These are phyloP conservation scores for Leishmania tarentolae DNA, from an alignment of 208 protist genomes.

Conservation along the genomic window DNA sequence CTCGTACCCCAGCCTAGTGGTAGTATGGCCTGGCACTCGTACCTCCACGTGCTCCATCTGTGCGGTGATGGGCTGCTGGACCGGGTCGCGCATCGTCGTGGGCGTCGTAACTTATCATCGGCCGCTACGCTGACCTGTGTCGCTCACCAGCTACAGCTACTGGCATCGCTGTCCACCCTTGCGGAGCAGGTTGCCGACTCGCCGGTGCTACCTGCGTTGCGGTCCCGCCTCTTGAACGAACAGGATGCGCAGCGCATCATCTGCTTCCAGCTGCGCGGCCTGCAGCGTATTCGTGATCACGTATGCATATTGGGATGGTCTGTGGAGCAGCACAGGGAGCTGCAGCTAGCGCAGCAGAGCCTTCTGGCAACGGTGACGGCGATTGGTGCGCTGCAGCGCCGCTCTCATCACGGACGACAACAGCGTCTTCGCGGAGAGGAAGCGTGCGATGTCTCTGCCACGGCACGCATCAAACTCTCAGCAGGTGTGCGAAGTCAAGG, in stretches of 20 bases:
- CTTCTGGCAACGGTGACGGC: not conserved
- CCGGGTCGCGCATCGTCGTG: slow-evolving; percentile 10
- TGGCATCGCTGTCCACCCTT: not conserved
- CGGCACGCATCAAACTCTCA: not conserved
- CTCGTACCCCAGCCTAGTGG: not conserved
- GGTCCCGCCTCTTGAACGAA: not conserved
- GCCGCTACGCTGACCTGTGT: slow-evolving; percentile 4
- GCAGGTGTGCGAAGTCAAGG: not conserved
- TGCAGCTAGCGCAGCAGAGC: slow-evolving; percentile 1
- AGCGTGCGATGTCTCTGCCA: not conserved
- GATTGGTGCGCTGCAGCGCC: slow-evolving; percentile 1
- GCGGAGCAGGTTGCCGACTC: not conserved
- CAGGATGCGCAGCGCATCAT: slow-evolving; percentile 10
- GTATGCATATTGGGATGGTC: slow-evolving; percentile 20
- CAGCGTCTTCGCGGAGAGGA: not conserved
- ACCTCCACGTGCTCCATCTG: slow-evolving; percentile 30
- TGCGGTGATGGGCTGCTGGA: slow-evolving; percentile 16
- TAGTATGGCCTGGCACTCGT: slow-evolving; percentile 12
- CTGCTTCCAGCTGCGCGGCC: slow-evolving; percentile 22
- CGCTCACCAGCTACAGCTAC: not conserved
- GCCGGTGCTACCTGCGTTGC: not conserved
- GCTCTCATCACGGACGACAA: not conserved
- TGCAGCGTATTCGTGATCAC: slow-evolving; percentile 10
- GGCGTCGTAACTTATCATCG: slow-evolving; percentile 16
- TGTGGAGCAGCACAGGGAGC: slow-evolving; percentile 19